phyloP scores from a whole-genome alignment of 1,139 yeast genomes.

The Hyphopichia buzzinii region DNA sequence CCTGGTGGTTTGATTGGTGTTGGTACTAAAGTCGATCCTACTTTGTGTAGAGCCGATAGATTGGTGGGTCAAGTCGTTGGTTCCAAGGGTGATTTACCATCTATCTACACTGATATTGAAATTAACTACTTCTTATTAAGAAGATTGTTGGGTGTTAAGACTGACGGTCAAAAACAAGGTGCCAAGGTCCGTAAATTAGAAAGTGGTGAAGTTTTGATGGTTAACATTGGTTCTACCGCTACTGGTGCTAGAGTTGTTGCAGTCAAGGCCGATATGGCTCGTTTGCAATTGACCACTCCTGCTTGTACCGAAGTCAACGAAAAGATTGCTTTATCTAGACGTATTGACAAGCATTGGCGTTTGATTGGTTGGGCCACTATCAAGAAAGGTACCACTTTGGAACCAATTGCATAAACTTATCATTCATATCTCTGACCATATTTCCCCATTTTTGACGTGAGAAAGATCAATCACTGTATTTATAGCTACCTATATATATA shows the following conservation, averaged over 20 bases:
- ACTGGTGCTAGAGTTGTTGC: slow-evolving; percentile 99
- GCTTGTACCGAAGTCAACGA: slow-evolving; percentile 98
- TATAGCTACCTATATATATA: slow-evolving; percentile 14
- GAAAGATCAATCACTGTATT: slow-evolving; percentile 12
- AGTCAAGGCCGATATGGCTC: slow-evolving; percentile 99
- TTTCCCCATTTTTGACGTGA: neutral
- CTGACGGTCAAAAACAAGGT: slow-evolving; percentile 92
- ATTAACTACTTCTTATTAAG: slow-evolving; percentile 95
- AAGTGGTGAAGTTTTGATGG: slow-evolving; percentile 96
- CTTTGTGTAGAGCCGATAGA: slow-evolving; percentile 98
- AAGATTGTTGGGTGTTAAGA: slow-evolving; percentile 96
- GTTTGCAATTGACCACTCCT: slow-evolving; percentile 93
- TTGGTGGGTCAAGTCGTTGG: slow-evolving; percentile 99
- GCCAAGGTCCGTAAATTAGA: slow-evolving; percentile 95
- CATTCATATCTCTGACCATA: neutral
- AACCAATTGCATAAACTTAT: slow-evolving; percentile 48
- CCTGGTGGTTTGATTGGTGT: slow-evolving; percentile 99
- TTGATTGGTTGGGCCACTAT: slow-evolving; percentile 99
- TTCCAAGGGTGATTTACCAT: slow-evolving; percentile 92
- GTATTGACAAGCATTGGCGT: slow-evolving; percentile 99
- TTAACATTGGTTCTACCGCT: slow-evolving; percentile 97
- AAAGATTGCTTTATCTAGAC: slow-evolving; percentile 97
- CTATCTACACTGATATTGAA: slow-evolving; percentile 94
- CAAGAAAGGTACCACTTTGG: slow-evolving; percentile 88
- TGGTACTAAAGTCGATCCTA: slow-evolving; percentile 98